These are phyloP conservation scores for Arthrobotrys musiformis DNA, from an alignment of 2,329 filamentous ascomycete genomes.

Conservation along the genomic window DNA sequence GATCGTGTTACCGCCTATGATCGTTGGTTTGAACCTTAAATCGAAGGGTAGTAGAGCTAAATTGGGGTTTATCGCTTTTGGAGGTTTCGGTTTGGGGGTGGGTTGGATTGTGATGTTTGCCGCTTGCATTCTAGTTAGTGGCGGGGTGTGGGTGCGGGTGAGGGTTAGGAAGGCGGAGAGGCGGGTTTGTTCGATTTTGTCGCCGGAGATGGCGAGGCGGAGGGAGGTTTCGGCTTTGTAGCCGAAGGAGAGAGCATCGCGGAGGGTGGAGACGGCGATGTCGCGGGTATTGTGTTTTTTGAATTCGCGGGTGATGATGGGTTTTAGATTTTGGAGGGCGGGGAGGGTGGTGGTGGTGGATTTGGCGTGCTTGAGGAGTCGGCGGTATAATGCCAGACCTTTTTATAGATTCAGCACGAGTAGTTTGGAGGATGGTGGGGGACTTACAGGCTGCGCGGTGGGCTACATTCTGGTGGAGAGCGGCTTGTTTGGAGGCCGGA, in stretches of 20 bases:
- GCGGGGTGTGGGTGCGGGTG: neutral
- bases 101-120: constrained; percentile 46
- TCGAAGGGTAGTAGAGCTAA: constrained; percentile 11
- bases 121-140: constrained; percentile 30
- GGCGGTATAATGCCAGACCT: constrained; percentile 53
- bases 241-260: constrained; percentile 13
- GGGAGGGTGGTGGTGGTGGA: neutral
- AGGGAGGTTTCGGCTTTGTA: constrained; percentile 35
- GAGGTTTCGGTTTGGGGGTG: constrained; percentile 9
- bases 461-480: constrained; percentile 51
- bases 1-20: constrained; percentile 27
- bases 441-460: constrained; percentile 45
- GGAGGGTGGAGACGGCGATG: constrained; percentile 6
- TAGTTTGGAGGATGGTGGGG: neutral
- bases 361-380: constrained; percentile 46
- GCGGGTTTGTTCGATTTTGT: constrained; percentile 27
- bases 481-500: constrained; percentile 13
- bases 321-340: constrained; percentile 29
- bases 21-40: constrained; percentile 26
- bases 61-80: constrained; percentile 9
- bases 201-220: constrained; percentile 16
- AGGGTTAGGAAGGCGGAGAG: constrained; percentile 32
- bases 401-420: neutral
- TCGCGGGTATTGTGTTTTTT: constrained; percentile 22
- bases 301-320: constrained; percentile 47